Conservation (phyloP, 257 asterid species). For the Parsonsia alboflavescens region DNA sequence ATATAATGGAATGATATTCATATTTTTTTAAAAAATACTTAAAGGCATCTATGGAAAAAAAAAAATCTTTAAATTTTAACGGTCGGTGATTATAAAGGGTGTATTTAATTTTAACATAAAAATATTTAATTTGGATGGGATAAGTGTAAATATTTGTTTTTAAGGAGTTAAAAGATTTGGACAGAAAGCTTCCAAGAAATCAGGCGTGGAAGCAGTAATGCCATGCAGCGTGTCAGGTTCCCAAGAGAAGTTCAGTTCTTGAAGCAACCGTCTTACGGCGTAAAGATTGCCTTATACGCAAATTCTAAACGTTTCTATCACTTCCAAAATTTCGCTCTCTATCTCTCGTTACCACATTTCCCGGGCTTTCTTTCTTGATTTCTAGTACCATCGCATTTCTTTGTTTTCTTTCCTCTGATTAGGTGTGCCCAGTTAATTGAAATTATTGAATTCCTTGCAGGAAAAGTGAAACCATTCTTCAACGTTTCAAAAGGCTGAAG, state of each 20-base stretch:
- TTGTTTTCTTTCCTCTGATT: neutral
- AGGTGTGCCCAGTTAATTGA: neutral
- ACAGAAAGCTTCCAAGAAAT: too few species aligned
- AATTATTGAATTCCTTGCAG: neutral
- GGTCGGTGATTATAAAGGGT: too few species aligned
- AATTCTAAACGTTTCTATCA: neutral
- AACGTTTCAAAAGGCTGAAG: constrained; percentile 8
- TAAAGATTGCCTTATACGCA: neutral
- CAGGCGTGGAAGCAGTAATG: neutral
- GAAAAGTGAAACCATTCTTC: neutral
- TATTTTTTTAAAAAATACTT: too few species aligned
- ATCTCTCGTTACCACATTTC: too few species aligned
- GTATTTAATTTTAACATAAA: too few species aligned
- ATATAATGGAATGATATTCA: too few species aligned
- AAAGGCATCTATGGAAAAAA: too few species aligned
- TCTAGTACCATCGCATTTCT: neutral
- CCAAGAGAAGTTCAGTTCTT: neutral
- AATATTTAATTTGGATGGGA: too few species aligned
- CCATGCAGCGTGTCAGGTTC: neutral
- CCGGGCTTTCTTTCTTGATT: too few species aligned
- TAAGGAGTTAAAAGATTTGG: too few species aligned
- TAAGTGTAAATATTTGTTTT: too few species aligned
- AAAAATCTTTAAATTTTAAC: too few species aligned
- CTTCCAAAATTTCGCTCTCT: neutral
- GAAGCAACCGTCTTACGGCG: neutral